Conservation (phyloP, 805 yeast genomes). For the Nakazawaea wickerhamii region DNA sequence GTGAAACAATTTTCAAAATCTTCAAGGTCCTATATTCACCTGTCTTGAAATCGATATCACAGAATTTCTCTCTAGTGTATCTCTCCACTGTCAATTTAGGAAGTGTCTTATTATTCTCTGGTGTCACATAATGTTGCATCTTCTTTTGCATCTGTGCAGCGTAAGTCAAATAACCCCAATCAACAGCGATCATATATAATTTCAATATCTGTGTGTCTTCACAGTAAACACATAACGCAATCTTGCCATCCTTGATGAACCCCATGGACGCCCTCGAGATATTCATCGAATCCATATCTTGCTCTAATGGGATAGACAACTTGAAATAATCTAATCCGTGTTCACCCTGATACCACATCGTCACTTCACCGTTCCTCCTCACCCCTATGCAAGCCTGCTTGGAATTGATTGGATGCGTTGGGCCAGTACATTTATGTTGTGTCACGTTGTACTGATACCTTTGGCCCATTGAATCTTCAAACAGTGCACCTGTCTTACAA, state of each 20-base stretch:
- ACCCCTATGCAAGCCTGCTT: slow-evolving; percentile 69
- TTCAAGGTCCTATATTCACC: slow-evolving; percentile 22
- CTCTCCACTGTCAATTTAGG: slow-evolving; percentile 36
- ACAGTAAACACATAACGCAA: slow-evolving; percentile 39
- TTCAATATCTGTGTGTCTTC: slow-evolving; percentile 28
- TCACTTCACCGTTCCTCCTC: slow-evolving; percentile 55
- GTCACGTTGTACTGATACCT: slow-evolving; percentile 51
- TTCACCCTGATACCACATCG: slow-evolving; percentile 60
- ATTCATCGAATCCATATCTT: slow-evolving; percentile 10
- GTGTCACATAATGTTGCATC: slow-evolving; percentile 46
- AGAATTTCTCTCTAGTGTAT: slow-evolving; percentile 21
- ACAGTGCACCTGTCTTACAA: slow-evolving; percentile 29
- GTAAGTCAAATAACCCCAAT: slow-evolving; percentile 51
- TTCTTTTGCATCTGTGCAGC: slow-evolving; percentile 41
- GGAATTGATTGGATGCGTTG: slow-evolving; percentile 60
- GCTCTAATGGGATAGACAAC: slow-evolving; percentile 27
- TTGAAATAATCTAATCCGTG: slow-evolving; percentile 54
- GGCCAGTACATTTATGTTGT: slow-evolving; percentile 55
- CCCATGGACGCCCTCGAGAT: slow-evolving; percentile 44
- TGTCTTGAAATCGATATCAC: slow-evolving; percentile 23
- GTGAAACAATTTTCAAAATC: slow-evolving; percentile 39
- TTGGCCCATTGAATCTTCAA: slow-evolving; percentile 25
- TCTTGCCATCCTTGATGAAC: slow-evolving; percentile 39
- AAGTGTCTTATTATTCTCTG: slow-evolving; percentile 34
- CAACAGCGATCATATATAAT: slow-evolving; percentile 37